Evolutionary conservation across 2,329 filamentous ascomycete species (phyloP), one percentile per base, ranked within the genome.

Genomic region (Trichoderma oligosporum): DNA sequence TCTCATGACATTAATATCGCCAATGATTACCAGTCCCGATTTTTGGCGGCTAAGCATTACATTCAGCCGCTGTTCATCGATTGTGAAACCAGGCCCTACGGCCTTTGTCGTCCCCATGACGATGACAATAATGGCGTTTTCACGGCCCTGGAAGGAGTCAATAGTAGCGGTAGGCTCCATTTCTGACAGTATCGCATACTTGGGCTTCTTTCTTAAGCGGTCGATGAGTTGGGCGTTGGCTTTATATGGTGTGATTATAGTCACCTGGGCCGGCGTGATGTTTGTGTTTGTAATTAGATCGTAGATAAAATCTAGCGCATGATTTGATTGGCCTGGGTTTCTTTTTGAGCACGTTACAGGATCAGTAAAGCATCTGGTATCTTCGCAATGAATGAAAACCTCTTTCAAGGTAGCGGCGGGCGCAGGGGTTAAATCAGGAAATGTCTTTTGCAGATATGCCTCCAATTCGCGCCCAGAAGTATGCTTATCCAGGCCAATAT

Each of bases 141-240:
- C 63, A 16, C 55, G 58, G 7, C 65, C 66, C 35, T 68, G 64
- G 42, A 60, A 66, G 1, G 59, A 60, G 39, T 66, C 61, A 16
- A 66, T 53, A 0, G 61, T 64, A 1, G 47, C 35, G 2, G 61
- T 48, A 0, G 59, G 36, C 2, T 41, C 51, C 35, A 67, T 61
- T 4, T 7, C 22, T 0, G 16, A 11, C n/a, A 67, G 57, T 6
- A 7, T 24, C 11, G 41, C 31, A 41, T 62, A 63, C 24, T 58
- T 11, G 1, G 54, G 48, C 5, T 20, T 2, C 39, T 58, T 62
- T 31, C 54, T 49, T 14, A 54, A 12, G 4, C 7, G 8, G 14
- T 31, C 7, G 31, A 59, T 31, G 12, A 64, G 7, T 0, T 59
- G 56, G 7, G 61, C 46, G 22, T 64, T 66, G 4, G 58, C 52